Base-by-base conservation (phyloP, 805 yeast genomes). In the Candida multigemmis region DNA sequence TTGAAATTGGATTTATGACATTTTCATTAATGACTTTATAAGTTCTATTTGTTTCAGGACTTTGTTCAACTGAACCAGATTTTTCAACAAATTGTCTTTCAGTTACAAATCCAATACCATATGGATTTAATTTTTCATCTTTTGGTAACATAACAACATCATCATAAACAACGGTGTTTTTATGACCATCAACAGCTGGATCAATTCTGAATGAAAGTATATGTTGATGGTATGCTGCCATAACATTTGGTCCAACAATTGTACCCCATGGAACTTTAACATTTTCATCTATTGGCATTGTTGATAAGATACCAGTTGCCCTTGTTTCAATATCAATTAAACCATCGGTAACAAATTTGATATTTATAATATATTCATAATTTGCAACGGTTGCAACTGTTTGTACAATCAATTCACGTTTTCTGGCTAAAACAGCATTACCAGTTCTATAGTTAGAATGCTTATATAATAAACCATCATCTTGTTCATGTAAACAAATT, bases 211-310 rank as follows among this genome's bases (percentile, higher is more conserved):
- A 75, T 8, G 82, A 72, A 42, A 81, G 61, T 48, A 81, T 66
- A 58, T 81, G 93, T 59, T 81, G 93, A 52, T 81, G 93, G 63
- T 75, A 77, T 16, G 89, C 77, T 27, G 93, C 93, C 70, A 78
- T 69, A 31, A 77, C 86, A 45, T 78, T 76, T 37, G 86, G 87
- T 24, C 83, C 85, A 32, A 81, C 78, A 37, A 68, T 65, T 19
- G 86, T 81, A 43, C 86, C 87, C 71, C 73, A 71, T 37, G 80
- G 80, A 35, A 77, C 81, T 29, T 58, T 65, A 34, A 66, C 68
- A 45, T 68, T 74, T 38, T 71, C 75, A 37, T 81, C 87, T 38
- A 79, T 74, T 42, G 86, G 85, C 79, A 77, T 79, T 33, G 93
- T 81, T 19, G 89, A 80, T 40, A 81, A 65, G 45, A 81, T 81